Evolutionary conservation across 2,329 filamentous ascomycete genomes (phyloP).

Genomic region (Decorospora gaudefroyi): DNA sequence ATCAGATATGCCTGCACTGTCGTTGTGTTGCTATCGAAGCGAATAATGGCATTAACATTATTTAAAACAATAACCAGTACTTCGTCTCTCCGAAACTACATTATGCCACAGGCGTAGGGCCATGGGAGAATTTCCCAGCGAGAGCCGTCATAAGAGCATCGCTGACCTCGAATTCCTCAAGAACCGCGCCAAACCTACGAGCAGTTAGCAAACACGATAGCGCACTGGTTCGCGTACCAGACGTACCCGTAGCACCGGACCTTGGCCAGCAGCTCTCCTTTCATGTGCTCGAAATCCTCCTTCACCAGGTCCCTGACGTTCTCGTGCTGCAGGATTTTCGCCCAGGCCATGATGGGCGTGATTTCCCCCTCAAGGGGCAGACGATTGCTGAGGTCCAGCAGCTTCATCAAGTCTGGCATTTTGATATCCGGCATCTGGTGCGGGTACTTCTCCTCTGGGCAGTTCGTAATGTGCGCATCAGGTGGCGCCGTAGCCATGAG

Average conservation of each 20-base stretch:
- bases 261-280: conserved; percentile 75
- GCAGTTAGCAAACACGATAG: conserved; percentile 10
- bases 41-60: conserved; percentile 32
- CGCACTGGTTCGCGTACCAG: not conserved
- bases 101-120: conserved; percentile 17
- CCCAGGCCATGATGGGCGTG: conserved; percentile 94
- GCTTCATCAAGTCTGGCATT: conserved; percentile 74
- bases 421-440: conserved; percentile 76
- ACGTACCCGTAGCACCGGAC: conserved; percentile 90
- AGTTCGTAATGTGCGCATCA: conserved; percentile 61
- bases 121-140: conserved; percentile 56
- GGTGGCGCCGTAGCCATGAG: conserved; percentile 92
- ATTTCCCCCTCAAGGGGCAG: conserved; percentile 87
- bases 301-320: conserved; percentile 67
- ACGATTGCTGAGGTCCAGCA: conserved; percentile 81
- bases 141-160: conserved; percentile 77
- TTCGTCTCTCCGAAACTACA: conserved; percentile 13
- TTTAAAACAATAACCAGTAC: conserved; percentile 6
- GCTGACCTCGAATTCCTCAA: conserved; percentile 73
- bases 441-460: conserved; percentile 61
- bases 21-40: conserved; percentile 14
- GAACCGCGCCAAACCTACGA: conserved; percentile 67
- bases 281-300: conserved; percentile 72
- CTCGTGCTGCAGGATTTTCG: conserved; percentile 67
- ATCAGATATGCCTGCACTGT: conserved; percentile 18